phyloP scores from a whole-genome alignment of 2,329 filamentous ascomycete species.

The Apiospora kogelbergensis region DNA sequence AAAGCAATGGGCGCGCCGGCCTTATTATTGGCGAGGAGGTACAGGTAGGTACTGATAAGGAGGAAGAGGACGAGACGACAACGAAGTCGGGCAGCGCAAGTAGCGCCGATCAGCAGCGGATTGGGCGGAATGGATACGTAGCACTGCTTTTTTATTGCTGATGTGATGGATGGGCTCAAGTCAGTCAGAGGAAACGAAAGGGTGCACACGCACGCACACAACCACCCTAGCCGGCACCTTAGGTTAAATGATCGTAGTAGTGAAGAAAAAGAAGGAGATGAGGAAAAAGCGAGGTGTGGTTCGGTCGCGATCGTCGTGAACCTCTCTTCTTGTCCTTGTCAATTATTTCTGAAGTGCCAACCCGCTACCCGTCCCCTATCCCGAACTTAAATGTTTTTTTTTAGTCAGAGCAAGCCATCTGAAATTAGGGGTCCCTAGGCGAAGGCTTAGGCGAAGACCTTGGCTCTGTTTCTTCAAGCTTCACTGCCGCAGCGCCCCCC shows the following conservation, averaged over 20 bases:
- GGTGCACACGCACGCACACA: not conserved
- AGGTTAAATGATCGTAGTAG: not conserved
- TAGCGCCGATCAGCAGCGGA: not conserved
- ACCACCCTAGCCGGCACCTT: not conserved
- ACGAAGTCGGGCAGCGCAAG: not conserved
- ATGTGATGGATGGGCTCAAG: no score
- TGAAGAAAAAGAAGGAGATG: not conserved
- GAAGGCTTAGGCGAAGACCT: not conserved
- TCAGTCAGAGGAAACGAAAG: not conserved
- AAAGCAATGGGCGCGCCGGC: not conserved
- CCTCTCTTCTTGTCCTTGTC: not conserved
- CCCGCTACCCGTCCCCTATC: not conserved
- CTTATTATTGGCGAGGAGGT: not conserved
- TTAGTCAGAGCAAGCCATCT: not conserved
- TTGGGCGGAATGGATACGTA: slow-evolving; percentile 4
- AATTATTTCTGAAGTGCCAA: not conserved
- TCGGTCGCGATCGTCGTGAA: not conserved
- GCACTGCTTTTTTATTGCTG: not conserved
- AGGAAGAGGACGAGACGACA: not conserved
- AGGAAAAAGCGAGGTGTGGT: not conserved
- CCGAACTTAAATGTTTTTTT: not conserved
- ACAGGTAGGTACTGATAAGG: not conserved
- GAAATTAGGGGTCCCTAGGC: not conserved
- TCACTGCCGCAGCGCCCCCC: not conserved
- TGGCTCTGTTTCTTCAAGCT: slow-evolving; percentile 1